phyloP scores from a whole-genome alignment of 495 filamentous ascomycete species.

The Neurospora pannonica region DNA sequence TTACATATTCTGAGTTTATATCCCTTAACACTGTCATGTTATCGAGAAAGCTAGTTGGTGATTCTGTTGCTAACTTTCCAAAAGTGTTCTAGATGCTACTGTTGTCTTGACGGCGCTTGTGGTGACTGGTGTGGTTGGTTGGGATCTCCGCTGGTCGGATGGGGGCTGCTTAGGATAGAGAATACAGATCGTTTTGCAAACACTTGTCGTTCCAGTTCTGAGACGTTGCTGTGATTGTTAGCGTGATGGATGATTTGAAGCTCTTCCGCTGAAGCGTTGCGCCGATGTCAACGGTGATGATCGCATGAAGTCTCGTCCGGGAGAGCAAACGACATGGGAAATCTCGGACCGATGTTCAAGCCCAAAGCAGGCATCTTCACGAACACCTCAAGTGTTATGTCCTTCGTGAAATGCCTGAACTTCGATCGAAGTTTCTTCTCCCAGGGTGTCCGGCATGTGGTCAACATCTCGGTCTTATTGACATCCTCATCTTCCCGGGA shows the following conservation, averaged over 20 bases:
- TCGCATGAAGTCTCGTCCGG: background rate
- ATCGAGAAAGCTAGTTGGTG: background rate
- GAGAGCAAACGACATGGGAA: background rate
- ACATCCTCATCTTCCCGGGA: background rate
- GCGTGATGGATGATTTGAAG: background rate
- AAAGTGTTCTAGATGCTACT: background rate
- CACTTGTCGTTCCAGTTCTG: background rate
- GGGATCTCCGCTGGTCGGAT: background rate
- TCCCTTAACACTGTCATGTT: background rate
- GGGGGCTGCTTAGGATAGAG: background rate
- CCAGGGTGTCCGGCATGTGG: background rate
- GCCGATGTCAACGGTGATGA: background rate
- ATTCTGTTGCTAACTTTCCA: background rate
- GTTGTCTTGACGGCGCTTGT: background rate
- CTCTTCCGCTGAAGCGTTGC: background rate
- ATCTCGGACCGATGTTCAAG: background rate
- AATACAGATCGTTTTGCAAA: background rate
- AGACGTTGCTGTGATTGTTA: background rate
- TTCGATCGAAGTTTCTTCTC: background rate
- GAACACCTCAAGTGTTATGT: background rate
- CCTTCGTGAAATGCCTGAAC: background rate
- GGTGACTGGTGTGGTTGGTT: background rate
- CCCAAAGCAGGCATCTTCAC: background rate
- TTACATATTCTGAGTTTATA: constrained; percentile 25
- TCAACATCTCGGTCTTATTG: background rate